These are phyloP conservation scores for Teunomyces cretensis DNA, from an alignment of 805 yeast genomes.

Conservation along the genomic window DNA sequence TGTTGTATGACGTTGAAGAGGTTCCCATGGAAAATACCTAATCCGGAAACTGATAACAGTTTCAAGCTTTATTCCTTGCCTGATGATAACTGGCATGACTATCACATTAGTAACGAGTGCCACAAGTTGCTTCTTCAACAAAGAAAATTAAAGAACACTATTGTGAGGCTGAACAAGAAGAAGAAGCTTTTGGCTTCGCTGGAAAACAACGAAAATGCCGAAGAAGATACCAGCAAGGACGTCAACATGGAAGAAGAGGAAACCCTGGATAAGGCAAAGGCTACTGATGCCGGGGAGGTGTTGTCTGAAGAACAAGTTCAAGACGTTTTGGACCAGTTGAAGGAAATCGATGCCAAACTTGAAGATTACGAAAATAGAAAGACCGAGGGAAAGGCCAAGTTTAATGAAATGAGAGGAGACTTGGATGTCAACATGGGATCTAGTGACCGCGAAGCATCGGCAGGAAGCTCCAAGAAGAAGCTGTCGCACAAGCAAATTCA, in stretches of 20 bases:
- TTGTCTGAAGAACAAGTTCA: slow-evolving; percentile 33
- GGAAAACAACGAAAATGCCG: slow-evolving; percentile 6
- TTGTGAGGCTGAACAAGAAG: slow-evolving; percentile 42
- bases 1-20: slow-evolving; percentile 85
- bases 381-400: slow-evolving; percentile 33
- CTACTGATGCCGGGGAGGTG: slow-evolving; percentile 17
- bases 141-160: slow-evolving; percentile 51
- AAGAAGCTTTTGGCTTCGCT: slow-evolving; percentile 25
- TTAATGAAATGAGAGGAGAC: slow-evolving; percentile 19
- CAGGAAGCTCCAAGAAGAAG: slow-evolving; percentile 28
- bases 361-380: slow-evolving; percentile 38
- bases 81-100: slow-evolving; percentile 79
- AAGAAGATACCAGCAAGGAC: slow-evolving; percentile 10
- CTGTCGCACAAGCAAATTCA: slow-evolving; percentile 58
- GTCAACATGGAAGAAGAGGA: slow-evolving; percentile 9
- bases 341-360: slow-evolving; percentile 36
- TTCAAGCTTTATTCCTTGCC: slow-evolving; percentile 61
- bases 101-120: slow-evolving; percentile 65
- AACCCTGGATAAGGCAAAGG: slow-evolving; percentile 5
- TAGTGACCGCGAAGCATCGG: slow-evolving; percentile 8
- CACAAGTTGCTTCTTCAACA: slow-evolving; percentile 64
- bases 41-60: slow-evolving; percentile 57
- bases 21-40: slow-evolving; percentile 88
- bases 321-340: slow-evolving; percentile 30
- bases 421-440: background rate